These are phyloP conservation scores for Clonostachys byssicola DNA, from an alignment of 2,329 filamentous ascomycete genomes.

Conservation along the genomic window DNA sequence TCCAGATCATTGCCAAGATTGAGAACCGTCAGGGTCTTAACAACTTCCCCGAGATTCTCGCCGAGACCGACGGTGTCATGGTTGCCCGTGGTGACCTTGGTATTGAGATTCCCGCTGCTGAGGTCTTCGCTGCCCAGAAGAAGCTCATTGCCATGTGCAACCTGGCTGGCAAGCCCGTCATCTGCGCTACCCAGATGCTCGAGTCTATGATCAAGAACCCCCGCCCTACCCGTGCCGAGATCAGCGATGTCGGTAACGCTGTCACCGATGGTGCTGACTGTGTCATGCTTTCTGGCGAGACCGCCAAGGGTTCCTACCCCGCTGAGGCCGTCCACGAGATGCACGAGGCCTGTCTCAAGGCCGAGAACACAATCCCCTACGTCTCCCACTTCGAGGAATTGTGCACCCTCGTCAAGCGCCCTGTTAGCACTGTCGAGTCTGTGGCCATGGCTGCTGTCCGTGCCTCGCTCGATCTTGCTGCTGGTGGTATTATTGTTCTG, in stretches of 20 bases:
- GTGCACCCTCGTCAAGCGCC: conserved; percentile 75
- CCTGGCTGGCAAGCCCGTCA: conserved; percentile 96
- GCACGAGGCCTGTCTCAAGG: conserved; percentile 95
- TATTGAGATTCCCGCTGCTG: conserved; percentile 97
- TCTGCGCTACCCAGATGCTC: conserved; percentile 99
- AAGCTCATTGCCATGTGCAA: conserved; percentile 99
- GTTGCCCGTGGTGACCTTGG: conserved; percentile 93
- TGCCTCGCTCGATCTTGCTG: conserved; percentile 92
- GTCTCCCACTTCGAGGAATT: conserved; percentile 96
- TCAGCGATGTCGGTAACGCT: conserved; percentile 97
- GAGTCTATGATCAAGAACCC: conserved; percentile 99
- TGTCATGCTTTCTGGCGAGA: conserved; percentile 99
- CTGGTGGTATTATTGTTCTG: conserved; percentile 91
- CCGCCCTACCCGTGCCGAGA: conserved; percentile 94
- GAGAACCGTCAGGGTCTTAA: conserved; percentile 99
- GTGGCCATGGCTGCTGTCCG: conserved; percentile 97
- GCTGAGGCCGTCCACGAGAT: conserved; percentile 92
- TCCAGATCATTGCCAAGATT: conserved; percentile 99
- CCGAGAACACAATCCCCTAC: conserved; percentile 96
- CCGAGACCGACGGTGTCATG: conserved; percentile 98
- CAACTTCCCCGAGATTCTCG: conserved; percentile 97
- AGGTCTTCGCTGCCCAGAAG: conserved; percentile 99
- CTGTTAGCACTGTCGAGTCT: conserved; percentile 85
- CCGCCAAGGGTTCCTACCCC: conserved; percentile 95
- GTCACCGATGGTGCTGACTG: conserved; percentile 97